Conservation (phyloP, 106 monocot genomes). For the Dendrobium nobile region DNA sequence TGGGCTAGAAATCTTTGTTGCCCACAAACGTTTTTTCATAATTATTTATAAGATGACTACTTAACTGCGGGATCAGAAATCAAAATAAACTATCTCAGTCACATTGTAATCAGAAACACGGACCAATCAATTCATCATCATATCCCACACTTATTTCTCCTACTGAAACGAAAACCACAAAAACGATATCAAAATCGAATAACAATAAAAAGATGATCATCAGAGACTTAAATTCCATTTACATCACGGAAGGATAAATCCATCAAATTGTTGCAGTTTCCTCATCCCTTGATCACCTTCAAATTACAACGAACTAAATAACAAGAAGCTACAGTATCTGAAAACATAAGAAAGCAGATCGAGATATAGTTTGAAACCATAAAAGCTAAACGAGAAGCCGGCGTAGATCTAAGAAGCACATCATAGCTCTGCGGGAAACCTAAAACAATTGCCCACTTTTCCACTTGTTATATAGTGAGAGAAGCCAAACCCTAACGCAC, state of each 20-base stretch:
- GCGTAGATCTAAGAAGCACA: no score
- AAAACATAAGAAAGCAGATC: no score
- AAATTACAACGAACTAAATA: background rate
- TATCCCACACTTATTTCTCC: background rate
- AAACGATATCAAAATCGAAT: background rate
- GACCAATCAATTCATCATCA: background rate
- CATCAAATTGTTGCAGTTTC: background rate
- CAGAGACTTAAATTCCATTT: background rate
- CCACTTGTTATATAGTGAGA: no score
- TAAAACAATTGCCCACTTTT: no score
- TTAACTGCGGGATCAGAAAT: background rate
- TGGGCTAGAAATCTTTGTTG: no score
- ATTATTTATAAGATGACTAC: background rate
- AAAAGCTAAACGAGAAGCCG: no score
- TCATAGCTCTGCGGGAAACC: no score
- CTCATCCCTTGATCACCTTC: background rate
- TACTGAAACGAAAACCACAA: background rate
- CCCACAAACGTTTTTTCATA: no score
- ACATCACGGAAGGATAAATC: background rate
- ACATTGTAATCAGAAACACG: slow-evolving; percentile 1
- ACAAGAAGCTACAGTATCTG: no score
- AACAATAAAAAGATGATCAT: background rate
- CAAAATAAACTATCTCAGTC: background rate
- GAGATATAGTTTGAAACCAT: no score
- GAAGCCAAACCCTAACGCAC: no score